A percentile compares a stretch with the other conserved stretches of the same genome.
phyloP scores from a whole-genome alignment of 2,329 filamentous ascomycete species.

The Aspergillus viridinutans region DNA sequence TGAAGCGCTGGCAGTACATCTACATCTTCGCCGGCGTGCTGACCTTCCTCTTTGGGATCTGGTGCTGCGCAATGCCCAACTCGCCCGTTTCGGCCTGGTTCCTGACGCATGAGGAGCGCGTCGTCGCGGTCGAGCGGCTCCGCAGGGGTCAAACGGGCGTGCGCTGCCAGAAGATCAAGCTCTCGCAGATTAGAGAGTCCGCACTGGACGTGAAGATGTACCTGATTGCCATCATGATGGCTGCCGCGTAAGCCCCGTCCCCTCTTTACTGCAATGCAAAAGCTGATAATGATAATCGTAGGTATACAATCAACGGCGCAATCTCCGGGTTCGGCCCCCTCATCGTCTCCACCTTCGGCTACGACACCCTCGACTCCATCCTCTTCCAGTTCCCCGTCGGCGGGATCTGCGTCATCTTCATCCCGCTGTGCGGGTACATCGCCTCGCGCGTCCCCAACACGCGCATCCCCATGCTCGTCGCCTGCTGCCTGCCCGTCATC shows the following conservation, averaged over 20 bases:
- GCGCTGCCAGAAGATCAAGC: constrained; percentile 58
- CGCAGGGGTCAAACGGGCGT: constrained; percentile 61
- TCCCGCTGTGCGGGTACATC: constrained; percentile 63
- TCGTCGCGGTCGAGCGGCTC: constrained; percentile 62
- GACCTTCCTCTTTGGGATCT: constrained; percentile 61
- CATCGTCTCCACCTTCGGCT: constrained; percentile 69
- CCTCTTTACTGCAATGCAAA: neutral
- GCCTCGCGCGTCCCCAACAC: constrained; percentile 59
- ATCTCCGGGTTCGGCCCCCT: constrained; percentile 67
- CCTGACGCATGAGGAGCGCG: constrained; percentile 56
- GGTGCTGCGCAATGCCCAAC: constrained; percentile 63
- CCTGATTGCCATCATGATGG: constrained; percentile 65
- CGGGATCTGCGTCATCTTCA: constrained; percentile 62
- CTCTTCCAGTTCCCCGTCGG: constrained; percentile 73
- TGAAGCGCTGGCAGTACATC: constrained; percentile 66
- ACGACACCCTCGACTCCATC: constrained; percentile 59
- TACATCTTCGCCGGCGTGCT: constrained; percentile 62
- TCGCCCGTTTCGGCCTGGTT: constrained; percentile 68
- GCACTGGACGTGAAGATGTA: constrained; percentile 59
- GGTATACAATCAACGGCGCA: constrained; percentile 67
- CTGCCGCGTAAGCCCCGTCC: constrained; percentile 46
- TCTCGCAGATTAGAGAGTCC: constrained; percentile 55
- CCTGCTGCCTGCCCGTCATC: constrained; percentile 69
- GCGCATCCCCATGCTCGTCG: constrained; percentile 60
- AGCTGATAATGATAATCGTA: constrained; percentile 17